These are phyloP conservation scores for Russula virescens DNA, from an alignment of 768 basidiomycete genomes.

Conservation along the genomic window DNA sequence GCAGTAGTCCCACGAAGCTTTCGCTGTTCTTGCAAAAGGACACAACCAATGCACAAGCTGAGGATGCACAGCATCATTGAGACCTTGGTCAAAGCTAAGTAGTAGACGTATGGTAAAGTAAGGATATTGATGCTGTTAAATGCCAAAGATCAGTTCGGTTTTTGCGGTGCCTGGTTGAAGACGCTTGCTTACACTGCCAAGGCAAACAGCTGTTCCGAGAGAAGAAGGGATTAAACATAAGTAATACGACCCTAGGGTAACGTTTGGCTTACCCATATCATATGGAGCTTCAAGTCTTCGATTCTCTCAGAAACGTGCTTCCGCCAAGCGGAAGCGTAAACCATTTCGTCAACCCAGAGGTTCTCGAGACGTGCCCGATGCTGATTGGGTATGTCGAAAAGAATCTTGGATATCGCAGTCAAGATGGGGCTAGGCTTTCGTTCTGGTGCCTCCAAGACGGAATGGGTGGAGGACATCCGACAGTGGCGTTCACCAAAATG, in stretches of 20 bases:
- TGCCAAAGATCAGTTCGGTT: background rate
- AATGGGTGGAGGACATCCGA: background rate
- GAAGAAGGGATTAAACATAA: background rate
- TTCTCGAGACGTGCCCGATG: background rate
- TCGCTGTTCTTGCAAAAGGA: constrained; percentile 4
- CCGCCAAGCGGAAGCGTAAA: constrained; percentile 3
- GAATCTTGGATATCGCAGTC: background rate
- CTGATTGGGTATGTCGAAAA: constrained; percentile 8
- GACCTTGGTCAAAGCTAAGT: background rate
- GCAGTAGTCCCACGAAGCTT: background rate
- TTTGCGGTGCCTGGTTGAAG: background rate
- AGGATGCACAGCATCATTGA: constrained; percentile 1
- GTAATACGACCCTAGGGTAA: background rate
- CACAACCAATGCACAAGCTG: background rate
- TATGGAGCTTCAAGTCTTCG: background rate
- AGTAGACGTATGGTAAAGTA: background rate
- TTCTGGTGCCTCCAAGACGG: background rate
- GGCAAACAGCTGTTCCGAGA: background rate
- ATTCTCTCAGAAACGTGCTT: constrained; percentile 6
- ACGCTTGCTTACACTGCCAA: constrained; percentile 2
- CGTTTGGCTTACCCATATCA: constrained; percentile 1
- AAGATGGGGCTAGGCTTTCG: background rate
- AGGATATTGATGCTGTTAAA: constrained; percentile 5
- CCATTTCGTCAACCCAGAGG: constrained; percentile 3
- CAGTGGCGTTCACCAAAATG: constrained; percentile 10